Conservation (phyloP, 2,329 filamentous ascomycete species). For the Cercospora beticola region DNA sequence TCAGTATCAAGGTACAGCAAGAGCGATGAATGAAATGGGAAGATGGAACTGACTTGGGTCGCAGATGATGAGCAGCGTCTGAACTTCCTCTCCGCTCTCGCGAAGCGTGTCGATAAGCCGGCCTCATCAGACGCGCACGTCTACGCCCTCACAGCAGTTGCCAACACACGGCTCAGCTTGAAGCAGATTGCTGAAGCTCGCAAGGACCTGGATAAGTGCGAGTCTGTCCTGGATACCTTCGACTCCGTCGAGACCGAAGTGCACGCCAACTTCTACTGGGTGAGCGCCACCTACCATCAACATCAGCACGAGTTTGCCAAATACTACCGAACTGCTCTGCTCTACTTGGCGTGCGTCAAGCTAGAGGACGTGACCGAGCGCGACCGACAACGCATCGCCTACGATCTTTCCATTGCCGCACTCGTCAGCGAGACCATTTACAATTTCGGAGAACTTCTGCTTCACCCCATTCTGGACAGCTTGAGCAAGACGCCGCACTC, state of each 20-base stretch:
- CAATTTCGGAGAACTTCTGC: conserved; percentile 98
- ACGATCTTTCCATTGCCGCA: conserved; percentile 88
- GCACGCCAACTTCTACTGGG: conserved; percentile 93
- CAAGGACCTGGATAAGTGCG: conserved; percentile 81
- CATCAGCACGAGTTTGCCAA: conserved; percentile 87
- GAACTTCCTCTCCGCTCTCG: conserved; percentile 77
- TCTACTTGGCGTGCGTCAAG: conserved; percentile 96
- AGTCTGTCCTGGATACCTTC: conserved; percentile 84
- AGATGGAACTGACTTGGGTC: conserved; percentile 4
- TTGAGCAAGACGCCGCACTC: conserved; percentile 71
- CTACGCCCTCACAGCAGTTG: conserved; percentile 87
- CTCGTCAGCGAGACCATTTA: conserved; percentile 94
- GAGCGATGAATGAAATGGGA: neutral
- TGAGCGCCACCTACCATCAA: conserved; percentile 92
- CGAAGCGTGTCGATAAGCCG: conserved; percentile 85
- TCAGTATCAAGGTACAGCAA: conserved; percentile 69
- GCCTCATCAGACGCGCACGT: conserved; percentile 94
- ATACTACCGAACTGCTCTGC: conserved; percentile 95
- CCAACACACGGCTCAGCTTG: conserved; percentile 79
- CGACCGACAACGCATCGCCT: conserved; percentile 80
- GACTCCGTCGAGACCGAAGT: conserved; percentile 95
- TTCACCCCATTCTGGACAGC: conserved; percentile 91
- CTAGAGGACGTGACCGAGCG: conserved; percentile 68
- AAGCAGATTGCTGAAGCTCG: conserved; percentile 78
- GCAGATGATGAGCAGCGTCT: conserved; percentile 84